phyloP scores from a whole-genome alignment of 805 yeast species.

The Candida manassasensis region DNA sequence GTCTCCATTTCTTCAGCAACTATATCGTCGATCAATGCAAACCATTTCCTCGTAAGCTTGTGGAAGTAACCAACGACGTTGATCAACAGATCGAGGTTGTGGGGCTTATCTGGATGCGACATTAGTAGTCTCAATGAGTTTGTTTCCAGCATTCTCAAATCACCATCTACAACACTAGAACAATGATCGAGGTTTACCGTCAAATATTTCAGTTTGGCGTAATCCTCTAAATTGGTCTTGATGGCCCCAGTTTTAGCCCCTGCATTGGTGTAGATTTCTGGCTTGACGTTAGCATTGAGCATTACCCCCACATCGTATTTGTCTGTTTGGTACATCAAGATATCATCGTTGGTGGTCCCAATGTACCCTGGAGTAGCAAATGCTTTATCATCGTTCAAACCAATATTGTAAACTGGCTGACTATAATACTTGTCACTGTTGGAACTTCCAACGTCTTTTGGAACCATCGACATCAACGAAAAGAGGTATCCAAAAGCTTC shows the following conservation, averaged over 20 bases:
- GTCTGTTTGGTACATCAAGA: slow-evolving; percentile 49
- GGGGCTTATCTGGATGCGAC: slow-evolving; percentile 5
- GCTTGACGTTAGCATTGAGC: slow-evolving; percentile 12
- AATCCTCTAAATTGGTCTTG: slow-evolving; percentile 34
- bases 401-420: slow-evolving; percentile 57
- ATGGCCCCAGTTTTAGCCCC: slow-evolving; percentile 6
- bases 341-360: slow-evolving; percentile 65
- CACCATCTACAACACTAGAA: slow-evolving; percentile 2
- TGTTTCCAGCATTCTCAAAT: background rate
- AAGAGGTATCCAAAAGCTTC: slow-evolving; percentile 54
- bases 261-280: background rate
- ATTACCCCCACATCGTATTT: slow-evolving; percentile 45
- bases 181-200: slow-evolving; percentile 1
- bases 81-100: slow-evolving; percentile 8
- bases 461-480: slow-evolving; percentile 58
- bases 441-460: slow-evolving; percentile 43
- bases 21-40: slow-evolving; percentile 30
- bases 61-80: slow-evolving; percentile 36
- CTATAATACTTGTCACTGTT: slow-evolving; percentile 19
- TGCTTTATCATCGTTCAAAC: slow-evolving; percentile 34
- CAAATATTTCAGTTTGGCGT: slow-evolving; percentile 25
- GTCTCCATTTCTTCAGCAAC: slow-evolving; percentile 25
- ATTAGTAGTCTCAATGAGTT: slow-evolving; percentile 5
- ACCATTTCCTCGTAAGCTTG: slow-evolving; percentile 35
- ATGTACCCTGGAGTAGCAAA: slow-evolving; percentile 36